Evolutionary conservation across 805 yeast genomes (phyloP).

Genomic region (Pichia occidentalis): DNA sequence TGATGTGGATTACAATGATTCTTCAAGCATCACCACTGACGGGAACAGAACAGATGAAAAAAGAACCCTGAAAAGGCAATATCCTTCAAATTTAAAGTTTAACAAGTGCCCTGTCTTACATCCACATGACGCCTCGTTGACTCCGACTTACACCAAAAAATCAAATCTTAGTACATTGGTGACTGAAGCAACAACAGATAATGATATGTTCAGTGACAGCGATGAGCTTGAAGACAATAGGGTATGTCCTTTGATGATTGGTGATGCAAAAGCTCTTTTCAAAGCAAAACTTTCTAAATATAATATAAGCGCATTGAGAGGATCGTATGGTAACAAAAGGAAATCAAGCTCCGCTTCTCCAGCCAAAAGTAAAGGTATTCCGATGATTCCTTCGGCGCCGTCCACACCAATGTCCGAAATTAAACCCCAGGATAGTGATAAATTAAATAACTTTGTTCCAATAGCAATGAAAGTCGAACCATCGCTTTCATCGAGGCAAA

Average conservation of each 20-base stretch:
- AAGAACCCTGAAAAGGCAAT: background rate
- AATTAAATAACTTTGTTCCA: conserved; percentile 15
- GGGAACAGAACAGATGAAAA: background rate
- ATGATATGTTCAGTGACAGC: conserved; percentile 8
- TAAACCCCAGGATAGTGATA: conserved; percentile 16
- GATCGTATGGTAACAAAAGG: conserved; percentile 11
- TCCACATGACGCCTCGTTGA: conserved; percentile 17
- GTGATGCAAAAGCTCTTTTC: conserved; percentile 35
- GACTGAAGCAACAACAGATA: background rate
- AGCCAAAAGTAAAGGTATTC: conserved; percentile 8
- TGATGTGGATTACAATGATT: background rate
- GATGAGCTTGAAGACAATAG: conserved; percentile 27
- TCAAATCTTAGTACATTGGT: conserved; percentile 3
- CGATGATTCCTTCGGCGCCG: conserved; percentile 11
- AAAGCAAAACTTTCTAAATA: conserved; percentile 30
- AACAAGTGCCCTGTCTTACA: conserved; percentile 28
- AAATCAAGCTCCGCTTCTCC: conserved; percentile 9
- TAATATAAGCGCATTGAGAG: conserved; percentile 28
- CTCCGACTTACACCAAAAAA: conserved; percentile 2
- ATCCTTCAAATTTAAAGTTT: conserved; percentile 10
- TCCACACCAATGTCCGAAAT: conserved; percentile 18
- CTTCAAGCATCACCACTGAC: background rate
- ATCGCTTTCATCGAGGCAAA: conserved; percentile 9
- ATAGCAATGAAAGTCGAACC: conserved; percentile 17
- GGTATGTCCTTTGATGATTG: conserved; percentile 41